A percentile compares a stretch with the other conserved stretches of the same genome.
phyloP scores from a whole-genome alignment of 2,329 filamentous ascomycete species.

The Cladophialophora carrionii region DNA sequence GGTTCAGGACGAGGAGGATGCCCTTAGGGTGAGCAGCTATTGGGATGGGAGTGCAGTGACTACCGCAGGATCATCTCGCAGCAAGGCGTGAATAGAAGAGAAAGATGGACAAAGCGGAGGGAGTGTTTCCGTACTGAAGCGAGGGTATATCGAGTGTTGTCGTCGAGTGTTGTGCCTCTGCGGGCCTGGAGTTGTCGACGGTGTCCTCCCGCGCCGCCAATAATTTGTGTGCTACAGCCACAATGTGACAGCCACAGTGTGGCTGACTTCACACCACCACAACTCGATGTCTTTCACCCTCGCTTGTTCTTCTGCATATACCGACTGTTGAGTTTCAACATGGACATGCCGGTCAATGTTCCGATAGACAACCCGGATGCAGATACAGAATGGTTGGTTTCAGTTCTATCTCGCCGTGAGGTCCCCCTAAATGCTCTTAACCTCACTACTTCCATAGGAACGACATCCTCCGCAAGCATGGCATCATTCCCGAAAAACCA shows the following conservation, averaged over 20 bases:
- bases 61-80: conserved; percentile 37
- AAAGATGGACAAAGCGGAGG: background rate
- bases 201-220: conserved; percentile 26
- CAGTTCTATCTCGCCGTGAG: background rate
- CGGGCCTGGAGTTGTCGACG: conserved; percentile 24
- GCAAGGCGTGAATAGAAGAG: conserved; percentile 2
- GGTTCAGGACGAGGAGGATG: conserved; percentile 31
- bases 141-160: conserved; percentile 15
- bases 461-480: conserved; percentile 95
- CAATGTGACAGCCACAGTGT: conserved; percentile 15
- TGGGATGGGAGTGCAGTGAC: conserved; percentile 22
- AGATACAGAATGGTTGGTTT: conserved; percentile 87
- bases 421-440: background rate
- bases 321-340: conserved; percentile 43
- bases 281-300: background rate
- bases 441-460: conserved; percentile 55
- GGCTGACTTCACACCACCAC: conserved; percentile 13
- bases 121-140: background rate
- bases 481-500: conserved; percentile 95
- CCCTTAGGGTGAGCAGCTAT: conserved; percentile 13
- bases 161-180: conserved; percentile 11
- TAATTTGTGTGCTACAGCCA: conserved; percentile 16
- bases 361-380: conserved; percentile 94
- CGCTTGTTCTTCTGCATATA: background rate
- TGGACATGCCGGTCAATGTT: conserved; percentile 68